Evolutionary conservation across 1,284 basidiomycete species (phyloP).

Genomic region (Earliella scabrosa): DNA sequence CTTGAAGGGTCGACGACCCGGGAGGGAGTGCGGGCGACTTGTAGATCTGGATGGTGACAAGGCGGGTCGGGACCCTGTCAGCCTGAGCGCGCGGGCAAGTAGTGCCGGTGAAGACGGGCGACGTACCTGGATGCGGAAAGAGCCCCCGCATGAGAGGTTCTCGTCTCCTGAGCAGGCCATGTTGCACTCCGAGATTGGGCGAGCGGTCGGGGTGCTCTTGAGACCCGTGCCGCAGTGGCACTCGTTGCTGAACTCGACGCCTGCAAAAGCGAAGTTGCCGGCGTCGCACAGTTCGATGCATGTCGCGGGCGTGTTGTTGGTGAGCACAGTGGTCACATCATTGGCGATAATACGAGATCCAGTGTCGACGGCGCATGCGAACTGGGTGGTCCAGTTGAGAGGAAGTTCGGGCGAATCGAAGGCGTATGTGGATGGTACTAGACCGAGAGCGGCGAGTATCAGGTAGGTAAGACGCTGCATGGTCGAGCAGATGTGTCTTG

Average conservation of each 20-base stretch:
- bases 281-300: slow-evolving; percentile 23
- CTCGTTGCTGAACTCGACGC: slow-evolving; percentile 27
- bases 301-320: slow-evolving; percentile 21
- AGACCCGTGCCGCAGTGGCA: slow-evolving; percentile 27
- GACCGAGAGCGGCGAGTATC: neutral
- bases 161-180: slow-evolving; percentile 25
- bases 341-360: slow-evolving; percentile 17
- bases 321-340: slow-evolving; percentile 14
- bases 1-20: slow-evolving; percentile 8
- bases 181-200: slow-evolving; percentile 21
- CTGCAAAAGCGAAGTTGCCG: slow-evolving; percentile 23
- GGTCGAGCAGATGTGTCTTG: no score
- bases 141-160: slow-evolving; percentile 23
- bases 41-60: slow-evolving; percentile 9
- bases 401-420: slow-evolving; percentile 6
- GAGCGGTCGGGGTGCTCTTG: slow-evolving; percentile 7
- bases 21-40: slow-evolving; percentile 18
- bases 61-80: neutral
- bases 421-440: neutral
- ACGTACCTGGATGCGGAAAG: slow-evolving; percentile 16
- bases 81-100: neutral
- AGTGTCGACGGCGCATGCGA: slow-evolving; percentile 17
- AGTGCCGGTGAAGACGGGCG: neutral
- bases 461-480: neutral
- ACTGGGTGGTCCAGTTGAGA: slow-evolving; percentile 15